Base-by-base conservation (phyloP, 192 early-diverging fungal species). In the Backusella westeae region DNA sequence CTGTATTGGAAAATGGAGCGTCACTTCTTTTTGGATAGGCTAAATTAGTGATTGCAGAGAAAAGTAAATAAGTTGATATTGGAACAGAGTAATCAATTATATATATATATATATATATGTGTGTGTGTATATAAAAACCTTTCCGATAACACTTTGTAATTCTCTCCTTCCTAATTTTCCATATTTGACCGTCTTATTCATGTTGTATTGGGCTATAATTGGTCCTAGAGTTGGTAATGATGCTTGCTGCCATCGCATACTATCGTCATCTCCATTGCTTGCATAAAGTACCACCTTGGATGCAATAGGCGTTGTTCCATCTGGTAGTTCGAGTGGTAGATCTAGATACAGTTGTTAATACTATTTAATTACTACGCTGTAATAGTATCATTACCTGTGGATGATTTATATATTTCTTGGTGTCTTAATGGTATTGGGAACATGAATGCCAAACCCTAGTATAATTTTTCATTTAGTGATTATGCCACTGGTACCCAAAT, bases 261-360 rank as follows among this genome's bases (percentile, higher is more conserved):
- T 75, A 59, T 59, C 56, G 26, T 29, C 21, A 38, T 81, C 76
- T 8, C 49, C 29, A 14, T 84, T 76, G 10, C 87, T 88, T 32
- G 85, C 74, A 71, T 78, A 92, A 8, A 93, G 75, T 59, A 90
- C 90, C 59, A 93, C 77, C 29, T 89, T 85, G 12, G 82, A 85
- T 21, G 88, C 82, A n/a, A 92, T 87, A 1, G 93, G 91, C 1
- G 91, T 91, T 29, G 90, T 91, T 2, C 90, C 91, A 80, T 93
- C 91, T 5, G 92, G 90, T 38, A 93, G 86, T 67, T 91, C 88
- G 14, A 93, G 82, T 6, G 91, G 90, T 15, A 93, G 76, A 42
- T 93, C 90, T 87, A 66, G 21, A 6, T 35, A 21, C 0, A 3
- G 4, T 26, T 9, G 12, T 17, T 26, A 15, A 44, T 23, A 41